These are phyloP conservation scores for Candida ulmi DNA, from an alignment of 805 yeast species.

Conservation along the genomic window DNA sequence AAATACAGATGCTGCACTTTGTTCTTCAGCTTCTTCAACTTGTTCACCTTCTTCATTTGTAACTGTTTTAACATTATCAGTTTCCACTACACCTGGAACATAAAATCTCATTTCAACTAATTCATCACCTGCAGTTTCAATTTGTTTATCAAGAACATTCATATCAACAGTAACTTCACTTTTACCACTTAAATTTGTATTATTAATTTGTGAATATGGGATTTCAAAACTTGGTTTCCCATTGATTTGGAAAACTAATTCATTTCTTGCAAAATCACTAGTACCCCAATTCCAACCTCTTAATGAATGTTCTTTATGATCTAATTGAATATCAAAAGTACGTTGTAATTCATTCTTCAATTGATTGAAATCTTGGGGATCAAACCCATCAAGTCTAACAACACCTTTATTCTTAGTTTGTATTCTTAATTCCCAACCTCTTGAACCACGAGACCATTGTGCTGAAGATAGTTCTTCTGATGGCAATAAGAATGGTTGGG, in stretches of 20 bases:
- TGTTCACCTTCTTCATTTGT: conserved; percentile 28
- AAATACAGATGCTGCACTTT: conserved; percentile 75
- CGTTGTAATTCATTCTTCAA: conserved; percentile 81
- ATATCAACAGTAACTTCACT: conserved; percentile 92
- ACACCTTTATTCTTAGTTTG: conserved; percentile 88
- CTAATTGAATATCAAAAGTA: conserved; percentile 67
- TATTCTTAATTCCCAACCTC: conserved; percentile 85
- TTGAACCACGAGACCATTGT: conserved; percentile 89
- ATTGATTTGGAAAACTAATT: conserved; percentile 77
- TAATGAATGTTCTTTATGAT: conserved; percentile 82
- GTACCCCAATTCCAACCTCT: conserved; percentile 99
- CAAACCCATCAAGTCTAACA: conserved; percentile 88
- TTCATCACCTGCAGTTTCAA: conserved; percentile 83
- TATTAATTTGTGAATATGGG: conserved; percentile 74
- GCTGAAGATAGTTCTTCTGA: conserved; percentile 75
- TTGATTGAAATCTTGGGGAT: conserved; percentile 71
- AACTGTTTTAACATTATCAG: conserved; percentile 17
- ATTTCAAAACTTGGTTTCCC: conserved; percentile 89
- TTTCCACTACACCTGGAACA: conserved; percentile 75
- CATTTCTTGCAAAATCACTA: conserved; percentile 87
- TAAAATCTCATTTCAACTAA: conserved; percentile 90
- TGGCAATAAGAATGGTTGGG: conserved; percentile 83
- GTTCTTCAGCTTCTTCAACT: conserved; percentile 34
- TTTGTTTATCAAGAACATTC: conserved; percentile 47
- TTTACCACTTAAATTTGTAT: conserved; percentile 86